These are phyloP conservation scores for Phytophthora cryptogea DNA, from an alignment of 352 stramenopile genomes.

Conservation along the genomic window DNA sequence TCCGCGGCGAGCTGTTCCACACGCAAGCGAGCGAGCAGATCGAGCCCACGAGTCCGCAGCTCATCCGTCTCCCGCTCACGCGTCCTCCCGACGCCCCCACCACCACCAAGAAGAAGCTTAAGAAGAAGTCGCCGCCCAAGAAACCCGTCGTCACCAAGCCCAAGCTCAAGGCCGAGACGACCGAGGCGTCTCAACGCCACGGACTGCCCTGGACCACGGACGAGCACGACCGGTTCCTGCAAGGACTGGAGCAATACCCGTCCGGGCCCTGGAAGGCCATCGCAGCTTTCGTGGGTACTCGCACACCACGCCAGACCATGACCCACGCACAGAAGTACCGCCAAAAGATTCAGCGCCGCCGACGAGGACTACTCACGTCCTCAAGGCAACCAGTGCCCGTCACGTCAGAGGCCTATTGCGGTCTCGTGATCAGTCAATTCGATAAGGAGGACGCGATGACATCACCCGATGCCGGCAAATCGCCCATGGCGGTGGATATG, in stretches of 20 bases:
- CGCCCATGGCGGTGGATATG: slow-evolving; percentile 21
- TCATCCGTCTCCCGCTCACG: slow-evolving; percentile 35
- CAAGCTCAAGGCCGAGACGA: slow-evolving; percentile 3
- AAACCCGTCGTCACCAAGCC: neutral
- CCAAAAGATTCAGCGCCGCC: slow-evolving; percentile 62
- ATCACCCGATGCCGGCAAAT: slow-evolving; percentile 6
- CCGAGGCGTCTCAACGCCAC: slow-evolving; percentile 18
- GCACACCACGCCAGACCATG: slow-evolving; percentile 90
- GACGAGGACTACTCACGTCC: slow-evolving; percentile 36
- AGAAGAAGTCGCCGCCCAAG: slow-evolving; percentile 10
- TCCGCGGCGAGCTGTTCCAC: slow-evolving; percentile 32
- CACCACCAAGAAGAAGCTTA: slow-evolving; percentile 20
- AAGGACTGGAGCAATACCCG: slow-evolving; percentile 52
- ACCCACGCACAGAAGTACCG: slow-evolving; percentile 96
- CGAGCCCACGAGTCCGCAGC: slow-evolving; percentile 13
- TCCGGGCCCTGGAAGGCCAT: slow-evolving; percentile 58
- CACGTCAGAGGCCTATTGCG: slow-evolving; percentile 13
- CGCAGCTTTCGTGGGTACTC: slow-evolving; percentile 46
- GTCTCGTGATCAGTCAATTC: slow-evolving; percentile 9
- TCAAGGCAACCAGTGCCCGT: slow-evolving; percentile 19
- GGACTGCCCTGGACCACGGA: slow-evolving; percentile 40
- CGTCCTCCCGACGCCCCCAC: slow-evolving; percentile 19
- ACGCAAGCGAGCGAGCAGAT: neutral
- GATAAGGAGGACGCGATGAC: neutral
- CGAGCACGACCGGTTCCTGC: slow-evolving; percentile 60